A percentile compares a stretch with the other conserved stretches of the same genome.
Conservation (phyloP, 768 basidiomycete species). For the Phaeotremella fagi region DNA sequence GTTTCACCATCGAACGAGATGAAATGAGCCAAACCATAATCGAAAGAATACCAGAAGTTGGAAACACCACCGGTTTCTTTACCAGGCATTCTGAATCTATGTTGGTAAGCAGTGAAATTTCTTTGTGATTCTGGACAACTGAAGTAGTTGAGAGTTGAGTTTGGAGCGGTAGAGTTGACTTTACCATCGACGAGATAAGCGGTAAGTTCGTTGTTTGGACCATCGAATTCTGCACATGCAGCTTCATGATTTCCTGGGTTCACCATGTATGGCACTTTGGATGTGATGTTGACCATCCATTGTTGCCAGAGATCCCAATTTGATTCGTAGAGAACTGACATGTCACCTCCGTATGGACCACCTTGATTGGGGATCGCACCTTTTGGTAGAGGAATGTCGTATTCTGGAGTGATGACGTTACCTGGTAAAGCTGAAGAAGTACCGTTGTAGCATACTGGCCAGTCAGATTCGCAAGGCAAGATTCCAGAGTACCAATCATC, state of each 20-base stretch:
- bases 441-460: slow-evolving; percentile 32
- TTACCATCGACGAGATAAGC: slow-evolving; percentile 4
- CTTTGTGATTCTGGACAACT: slow-evolving; percentile 12
- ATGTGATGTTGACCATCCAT: slow-evolving; percentile 22
- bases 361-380: slow-evolving; percentile 24
- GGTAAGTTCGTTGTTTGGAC: slow-evolving; percentile 12
- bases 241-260: slow-evolving; percentile 41
- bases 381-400: slow-evolving; percentile 14
- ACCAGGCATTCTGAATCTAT: slow-evolving; percentile 32
- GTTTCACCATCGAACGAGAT: slow-evolving; percentile 34
- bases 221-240: slow-evolving; percentile 15
- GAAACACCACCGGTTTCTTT: slow-evolving; percentile 14
- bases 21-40: slow-evolving; percentile 39
- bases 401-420: slow-evolving; percentile 4
- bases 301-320: slow-evolving; percentile 29
- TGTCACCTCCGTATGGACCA: slow-evolving; percentile 21
- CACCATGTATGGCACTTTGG: slow-evolving; percentile 33
- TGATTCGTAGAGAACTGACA: slow-evolving; percentile 17
- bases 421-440: slow-evolving; percentile 11
- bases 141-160: slow-evolving; percentile 12
- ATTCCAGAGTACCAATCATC: slow-evolving; percentile 30
- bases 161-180: slow-evolving; percentile 7
- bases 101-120: slow-evolving; percentile 23
- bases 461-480: slow-evolving; percentile 17
- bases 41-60: slow-evolving; percentile 40